Evolutionary conservation across 495 filamentous ascomycete species (phyloP).

Genomic region (Astrocystis sublimbata): DNA sequence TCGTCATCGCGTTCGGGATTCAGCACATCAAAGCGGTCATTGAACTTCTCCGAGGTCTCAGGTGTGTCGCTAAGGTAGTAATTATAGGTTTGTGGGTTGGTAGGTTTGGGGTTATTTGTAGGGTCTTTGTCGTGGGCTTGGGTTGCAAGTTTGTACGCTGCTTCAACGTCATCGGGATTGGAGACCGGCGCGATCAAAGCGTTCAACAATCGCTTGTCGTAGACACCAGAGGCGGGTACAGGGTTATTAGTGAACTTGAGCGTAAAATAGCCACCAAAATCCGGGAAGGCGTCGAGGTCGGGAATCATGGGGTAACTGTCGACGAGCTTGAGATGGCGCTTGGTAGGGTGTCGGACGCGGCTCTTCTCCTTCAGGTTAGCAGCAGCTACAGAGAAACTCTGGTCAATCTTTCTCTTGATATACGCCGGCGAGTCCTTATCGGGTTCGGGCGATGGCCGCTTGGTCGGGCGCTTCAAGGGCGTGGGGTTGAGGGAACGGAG

Average conservation of each 20-base stretch:
- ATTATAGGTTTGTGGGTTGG: conserved; percentile 72
- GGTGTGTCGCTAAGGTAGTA: conserved; percentile 69
- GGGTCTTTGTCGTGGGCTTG: conserved; percentile 66
- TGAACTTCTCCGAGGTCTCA: conserved; percentile 61
- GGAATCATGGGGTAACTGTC: conserved; percentile 82
- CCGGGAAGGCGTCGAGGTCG: conserved; percentile 85
- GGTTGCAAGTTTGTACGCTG: conserved; percentile 49
- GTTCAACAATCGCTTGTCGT: conserved; percentile 80
- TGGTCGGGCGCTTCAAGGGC: conserved; percentile 29
- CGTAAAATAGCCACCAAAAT: conserved; percentile 80
- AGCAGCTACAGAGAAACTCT: conserved; percentile 81
- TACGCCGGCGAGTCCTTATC: conserved; percentile 74
- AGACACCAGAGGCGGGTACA: conserved; percentile 54
- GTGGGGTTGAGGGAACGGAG: conserved; percentile 38
- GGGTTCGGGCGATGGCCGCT: conserved; percentile 47
- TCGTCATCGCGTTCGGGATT: conserved; percentile 69
- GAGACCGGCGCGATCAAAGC: conserved; percentile 71
- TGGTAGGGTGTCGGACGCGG: conserved; percentile 76
- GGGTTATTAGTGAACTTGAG: conserved; percentile 89
- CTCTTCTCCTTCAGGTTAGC: conserved; percentile 67
- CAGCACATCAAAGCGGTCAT: conserved; percentile 68
- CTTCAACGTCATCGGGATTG: conserved; percentile 51
- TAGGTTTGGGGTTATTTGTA: conserved; percentile 58
- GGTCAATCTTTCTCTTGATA: conserved; percentile 77
- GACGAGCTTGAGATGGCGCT: conserved; percentile 73